phyloP scores from a whole-genome alignment of 2,329 filamentous ascomycete species.

The Epichloe sibirici region DNA sequence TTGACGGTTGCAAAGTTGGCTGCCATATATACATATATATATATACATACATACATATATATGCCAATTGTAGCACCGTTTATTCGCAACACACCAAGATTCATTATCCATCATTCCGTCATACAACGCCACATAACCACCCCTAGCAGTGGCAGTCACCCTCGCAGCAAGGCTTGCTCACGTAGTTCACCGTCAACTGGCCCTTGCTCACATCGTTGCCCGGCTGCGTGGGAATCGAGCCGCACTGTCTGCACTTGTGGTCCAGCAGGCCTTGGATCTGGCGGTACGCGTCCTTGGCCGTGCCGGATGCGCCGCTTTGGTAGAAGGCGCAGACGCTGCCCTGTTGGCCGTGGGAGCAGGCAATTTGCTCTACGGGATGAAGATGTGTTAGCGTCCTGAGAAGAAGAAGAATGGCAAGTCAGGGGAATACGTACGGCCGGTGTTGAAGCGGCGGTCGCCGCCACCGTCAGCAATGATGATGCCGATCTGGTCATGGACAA shows the following conservation, averaged over 20 bases:
- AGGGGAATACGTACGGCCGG: neutral
- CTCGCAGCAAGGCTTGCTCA: constrained; percentile 8
- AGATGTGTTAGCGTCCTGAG: too few relatives aligned
- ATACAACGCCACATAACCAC: too few relatives aligned
- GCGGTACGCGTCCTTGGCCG: constrained; percentile 6
- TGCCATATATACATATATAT: too few relatives aligned
- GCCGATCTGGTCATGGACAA: constrained; percentile 6
- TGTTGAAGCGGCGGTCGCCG: constrained; percentile 6
- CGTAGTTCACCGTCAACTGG: constrained; percentile 10
- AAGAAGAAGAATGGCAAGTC: too few relatives aligned
- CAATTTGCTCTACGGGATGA: constrained; percentile 7
- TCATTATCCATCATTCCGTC: too few relatives aligned
- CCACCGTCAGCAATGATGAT: constrained; percentile 7
- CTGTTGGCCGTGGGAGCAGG: constrained; percentile 8
- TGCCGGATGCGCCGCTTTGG: constrained; percentile 9
- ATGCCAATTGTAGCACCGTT: too few relatives aligned
- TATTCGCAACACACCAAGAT: too few relatives aligned
- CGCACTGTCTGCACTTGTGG: constrained; percentile 9
- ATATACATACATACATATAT: too few relatives aligned
- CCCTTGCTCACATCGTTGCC: constrained; percentile 11
- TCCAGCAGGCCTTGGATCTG: constrained; percentile 8
- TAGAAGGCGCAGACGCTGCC: constrained; percentile 10
- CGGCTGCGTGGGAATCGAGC: constrained; percentile 8
- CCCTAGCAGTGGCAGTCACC: constrained; percentile 7
- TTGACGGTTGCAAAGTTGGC: too few relatives aligned